A percentile compares a stretch with the other conserved stretches of the same genome.
Evolutionary conservation across 768 basidiomycete species (phyloP).

Genomic region (Pisolithus orientalis): DNA sequence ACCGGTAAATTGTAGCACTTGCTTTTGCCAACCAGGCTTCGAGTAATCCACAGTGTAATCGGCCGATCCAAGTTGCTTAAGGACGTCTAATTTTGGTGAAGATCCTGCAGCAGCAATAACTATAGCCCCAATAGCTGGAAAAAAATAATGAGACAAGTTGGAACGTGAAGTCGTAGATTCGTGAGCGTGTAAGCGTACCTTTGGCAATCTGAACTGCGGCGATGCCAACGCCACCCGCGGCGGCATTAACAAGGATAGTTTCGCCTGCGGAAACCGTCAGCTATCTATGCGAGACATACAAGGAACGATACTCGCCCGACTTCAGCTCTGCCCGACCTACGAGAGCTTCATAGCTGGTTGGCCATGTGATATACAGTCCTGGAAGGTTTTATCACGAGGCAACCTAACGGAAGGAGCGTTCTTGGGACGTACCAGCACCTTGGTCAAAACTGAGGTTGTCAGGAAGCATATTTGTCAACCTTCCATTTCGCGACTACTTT

Average conservation of each 20-base stretch:
- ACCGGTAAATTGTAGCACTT: constrained; percentile 75
- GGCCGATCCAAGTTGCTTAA: constrained; percentile 70
- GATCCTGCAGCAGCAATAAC: constrained; percentile 94
- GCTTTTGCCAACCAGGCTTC: constrained; percentile 78
- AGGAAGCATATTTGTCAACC: constrained; percentile 58
- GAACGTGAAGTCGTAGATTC: neutral
- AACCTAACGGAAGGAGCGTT: neutral
- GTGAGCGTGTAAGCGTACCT: constrained; percentile 37
- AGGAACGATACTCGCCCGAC: constrained; percentile 42
- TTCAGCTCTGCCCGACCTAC: constrained; percentile 79
- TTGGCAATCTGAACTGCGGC: constrained; percentile 92
- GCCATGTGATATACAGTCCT: constrained; percentile 86
- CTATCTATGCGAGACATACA: neutral
- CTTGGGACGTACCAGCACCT: constrained; percentile 57
- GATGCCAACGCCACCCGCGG: constrained; percentile 94
- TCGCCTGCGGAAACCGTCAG: constrained; percentile 48
- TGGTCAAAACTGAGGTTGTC: constrained; percentile 74
- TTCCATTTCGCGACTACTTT: constrained; percentile 51
- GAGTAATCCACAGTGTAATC: constrained; percentile 81
- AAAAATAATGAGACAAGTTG: neutral
- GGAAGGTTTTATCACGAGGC: neutral
- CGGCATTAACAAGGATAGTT: constrained; percentile 89
- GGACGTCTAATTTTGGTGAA: constrained; percentile 71
- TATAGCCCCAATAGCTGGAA: constrained; percentile 75
- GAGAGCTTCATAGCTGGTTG: constrained; percentile 89